phyloP scores from a whole-genome alignment of 768 basidiomycete species.

The Dioszegia crocea region DNA sequence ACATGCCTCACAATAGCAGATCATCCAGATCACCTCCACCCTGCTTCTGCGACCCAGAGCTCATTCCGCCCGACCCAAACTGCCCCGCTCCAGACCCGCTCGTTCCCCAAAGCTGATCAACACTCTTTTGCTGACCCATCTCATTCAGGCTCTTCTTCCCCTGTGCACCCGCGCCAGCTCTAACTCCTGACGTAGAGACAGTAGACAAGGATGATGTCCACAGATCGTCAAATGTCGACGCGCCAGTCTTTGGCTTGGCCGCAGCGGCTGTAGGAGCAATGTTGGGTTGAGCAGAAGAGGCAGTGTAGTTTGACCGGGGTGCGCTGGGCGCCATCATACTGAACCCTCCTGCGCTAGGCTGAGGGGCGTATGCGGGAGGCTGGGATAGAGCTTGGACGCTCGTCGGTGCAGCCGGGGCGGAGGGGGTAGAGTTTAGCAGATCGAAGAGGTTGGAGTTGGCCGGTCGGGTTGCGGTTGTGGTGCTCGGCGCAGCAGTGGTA shows the following conservation, averaged over 20 bases:
- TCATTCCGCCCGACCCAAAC: not conserved
- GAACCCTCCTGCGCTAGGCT: not conserved
- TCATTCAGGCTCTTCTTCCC: slow-evolving; percentile 77
- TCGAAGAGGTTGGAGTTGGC: slow-evolving; percentile 45
- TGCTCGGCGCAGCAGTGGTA: slow-evolving; percentile 25
- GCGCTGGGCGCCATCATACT: slow-evolving; percentile 46
- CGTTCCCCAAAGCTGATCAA: slow-evolving; percentile 72
- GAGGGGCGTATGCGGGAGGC: slow-evolving; percentile 10
- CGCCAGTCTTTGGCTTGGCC: slow-evolving; percentile 54
- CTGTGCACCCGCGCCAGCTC: not conserved
- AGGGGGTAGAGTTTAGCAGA: slow-evolving; percentile 40
- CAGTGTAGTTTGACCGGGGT: not conserved
- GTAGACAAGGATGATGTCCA: slow-evolving; percentile 74
- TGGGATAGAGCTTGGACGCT: slow-evolving; percentile 10
- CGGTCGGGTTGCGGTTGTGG: slow-evolving; percentile 8
- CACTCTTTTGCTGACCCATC: slow-evolving; percentile 79
- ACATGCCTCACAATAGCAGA: not conserved
- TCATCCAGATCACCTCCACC: slow-evolving; percentile 3
- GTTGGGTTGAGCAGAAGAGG: slow-evolving; percentile 6
- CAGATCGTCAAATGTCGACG: slow-evolving; percentile 68
- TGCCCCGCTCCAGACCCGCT: slow-evolving; percentile 1
- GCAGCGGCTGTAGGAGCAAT: slow-evolving; percentile 45
- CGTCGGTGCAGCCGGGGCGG: slow-evolving; percentile 18
- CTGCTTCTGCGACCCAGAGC: not conserved
- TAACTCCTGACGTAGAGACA: slow-evolving; percentile 21